Conservation (phyloP, 2,329 filamentous ascomycete genomes). For the Neonectria neomacrospora region DNA sequence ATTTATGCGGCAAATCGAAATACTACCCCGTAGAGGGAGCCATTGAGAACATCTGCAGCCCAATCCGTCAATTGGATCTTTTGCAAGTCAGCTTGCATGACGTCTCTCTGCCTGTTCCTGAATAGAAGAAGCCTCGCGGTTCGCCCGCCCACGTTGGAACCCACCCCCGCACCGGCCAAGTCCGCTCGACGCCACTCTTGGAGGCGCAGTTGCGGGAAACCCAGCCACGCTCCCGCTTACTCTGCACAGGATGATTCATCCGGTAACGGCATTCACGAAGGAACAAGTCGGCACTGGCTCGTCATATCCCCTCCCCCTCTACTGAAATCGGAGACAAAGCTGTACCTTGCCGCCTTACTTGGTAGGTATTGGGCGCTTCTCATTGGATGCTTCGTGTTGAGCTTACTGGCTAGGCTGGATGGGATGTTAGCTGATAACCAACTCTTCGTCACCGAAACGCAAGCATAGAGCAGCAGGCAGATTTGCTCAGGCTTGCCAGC, state of each 20-base stretch:
- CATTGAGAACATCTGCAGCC: not conserved
- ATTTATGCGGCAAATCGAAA: not conserved
- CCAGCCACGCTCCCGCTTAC: not conserved
- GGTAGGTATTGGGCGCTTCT: not conserved
- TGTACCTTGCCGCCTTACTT: no score
- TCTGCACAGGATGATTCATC: not conserved
- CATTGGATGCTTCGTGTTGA: not conserved
- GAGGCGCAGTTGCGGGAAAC: not conserved
- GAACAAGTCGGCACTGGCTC: not conserved
- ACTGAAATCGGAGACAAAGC: not conserved
- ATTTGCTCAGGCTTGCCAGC: not conserved
- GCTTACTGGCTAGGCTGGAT: not conserved
- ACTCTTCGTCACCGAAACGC: not conserved
- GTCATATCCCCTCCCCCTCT: not conserved
- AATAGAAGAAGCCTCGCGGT: not conserved
- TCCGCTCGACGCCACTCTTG: not conserved
- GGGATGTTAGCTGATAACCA: not conserved
- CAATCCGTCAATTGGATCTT: not conserved
- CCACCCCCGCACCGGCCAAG: not conserved
- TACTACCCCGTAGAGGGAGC: not conserved
- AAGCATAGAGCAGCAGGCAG: not conserved
- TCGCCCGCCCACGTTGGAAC: not conserved
- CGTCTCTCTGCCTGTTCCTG: not conserved
- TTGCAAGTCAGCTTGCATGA: not conserved
- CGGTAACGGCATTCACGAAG: not conserved